Conservation (phyloP, 441 rosid genomes). For the Eruca vesicaria region DNA sequence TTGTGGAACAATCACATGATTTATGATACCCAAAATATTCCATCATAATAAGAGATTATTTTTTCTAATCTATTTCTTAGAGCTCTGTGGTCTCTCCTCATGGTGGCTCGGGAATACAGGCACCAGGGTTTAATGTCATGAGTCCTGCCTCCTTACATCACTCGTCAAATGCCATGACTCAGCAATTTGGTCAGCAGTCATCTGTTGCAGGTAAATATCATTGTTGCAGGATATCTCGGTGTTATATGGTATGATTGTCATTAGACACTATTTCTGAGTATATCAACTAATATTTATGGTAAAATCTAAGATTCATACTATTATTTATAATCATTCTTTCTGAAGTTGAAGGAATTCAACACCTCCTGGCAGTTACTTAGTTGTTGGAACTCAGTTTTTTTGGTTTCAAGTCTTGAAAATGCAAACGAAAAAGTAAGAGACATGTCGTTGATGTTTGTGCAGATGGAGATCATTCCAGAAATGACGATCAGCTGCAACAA, state of each 20-base stretch:
- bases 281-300: background rate
- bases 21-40: background rate
- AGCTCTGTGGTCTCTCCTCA: slow-evolving; percentile 70
- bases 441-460: slow-evolving; percentile 34
- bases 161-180: slow-evolving; percentile 68
- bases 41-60: slow-evolving; percentile 9
- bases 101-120: slow-evolving; percentile 77
- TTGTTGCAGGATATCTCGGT: background rate
- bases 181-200: slow-evolving; percentile 71
- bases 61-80: slow-evolving; percentile 55
- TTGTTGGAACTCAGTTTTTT: background rate
- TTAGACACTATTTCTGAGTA: slow-evolving; percentile 6
- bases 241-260: background rate
- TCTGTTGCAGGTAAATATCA: slow-evolving; percentile 39
- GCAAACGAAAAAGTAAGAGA: background rate
- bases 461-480: slow-evolving; percentile 61
- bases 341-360: slow-evolving; percentile 7
- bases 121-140: slow-evolving; percentile 56
- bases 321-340: background rate
- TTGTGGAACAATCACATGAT: background rate
- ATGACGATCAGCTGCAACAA: slow-evolving; percentile 72
- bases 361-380: background rate
- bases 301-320: background rate
- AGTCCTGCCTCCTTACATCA: slow-evolving; percentile 70
- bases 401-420: background rate